Conservation (phyloP, 371 early-diverging fungal species). For the Catenaria anguillulae region DNA sequence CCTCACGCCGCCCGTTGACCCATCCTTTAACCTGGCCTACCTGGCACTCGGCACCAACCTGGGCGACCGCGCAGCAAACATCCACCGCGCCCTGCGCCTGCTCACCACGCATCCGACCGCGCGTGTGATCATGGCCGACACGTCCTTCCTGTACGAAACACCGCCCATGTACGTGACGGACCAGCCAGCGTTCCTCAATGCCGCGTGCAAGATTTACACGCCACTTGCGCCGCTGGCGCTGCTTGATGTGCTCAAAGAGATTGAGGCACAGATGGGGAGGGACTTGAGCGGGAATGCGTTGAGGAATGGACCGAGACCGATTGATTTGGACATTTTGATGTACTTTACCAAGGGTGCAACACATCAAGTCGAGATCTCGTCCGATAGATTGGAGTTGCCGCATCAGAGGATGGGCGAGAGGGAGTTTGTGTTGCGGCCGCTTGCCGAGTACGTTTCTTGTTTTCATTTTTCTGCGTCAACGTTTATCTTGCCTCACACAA, state of each 20-base stretch:
- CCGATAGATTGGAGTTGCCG: conserved; percentile 62
- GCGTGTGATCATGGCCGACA: conserved; percentile 66
- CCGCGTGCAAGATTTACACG: conserved; percentile 42
- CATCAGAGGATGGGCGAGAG: conserved; percentile 79
- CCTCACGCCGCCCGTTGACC: conserved; percentile 16
- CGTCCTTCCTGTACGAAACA: conserved; percentile 92
- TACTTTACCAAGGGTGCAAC: conserved; percentile 72
- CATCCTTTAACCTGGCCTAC: conserved; percentile 29
- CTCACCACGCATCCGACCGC: conserved; percentile 36
- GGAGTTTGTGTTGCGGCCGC: conserved; percentile 84
- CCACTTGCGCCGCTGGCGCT: conserved; percentile 54
- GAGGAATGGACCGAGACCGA: conserved; percentile 81
- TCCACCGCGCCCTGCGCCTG: conserved; percentile 51
- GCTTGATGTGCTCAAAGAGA: conserved; percentile 60
- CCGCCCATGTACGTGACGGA: conserved; percentile 89
- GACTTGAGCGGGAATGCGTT: conserved; percentile 41
- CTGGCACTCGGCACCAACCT: conserved; percentile 88
- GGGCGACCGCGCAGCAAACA: conserved; percentile 63
- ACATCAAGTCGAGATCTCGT: conserved; percentile 56
- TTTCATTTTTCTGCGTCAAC: no score
- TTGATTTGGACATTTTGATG: conserved; percentile 89
- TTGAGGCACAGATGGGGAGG: conserved; percentile 70
- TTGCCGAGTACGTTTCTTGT: conserved; percentile 61
- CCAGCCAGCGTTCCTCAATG: conserved; percentile 85
- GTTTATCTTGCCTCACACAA: neutral